phyloP scores from a whole-genome alignment of 2,329 filamentous ascomycete species.

The Beauveria varroae region DNA sequence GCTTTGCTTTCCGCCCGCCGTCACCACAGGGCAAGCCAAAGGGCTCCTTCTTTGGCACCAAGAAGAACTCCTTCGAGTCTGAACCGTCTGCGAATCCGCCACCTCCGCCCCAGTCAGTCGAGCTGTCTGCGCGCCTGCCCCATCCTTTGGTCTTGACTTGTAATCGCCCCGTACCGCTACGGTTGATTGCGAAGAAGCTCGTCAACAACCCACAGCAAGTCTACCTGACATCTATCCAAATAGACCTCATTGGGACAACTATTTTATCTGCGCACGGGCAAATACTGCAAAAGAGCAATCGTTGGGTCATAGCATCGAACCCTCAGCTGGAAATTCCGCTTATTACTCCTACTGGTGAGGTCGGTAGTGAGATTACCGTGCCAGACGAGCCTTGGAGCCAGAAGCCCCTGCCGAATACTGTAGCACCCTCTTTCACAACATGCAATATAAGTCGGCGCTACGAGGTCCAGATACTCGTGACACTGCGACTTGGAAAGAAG shows the following conservation, averaged over 20 bases:
- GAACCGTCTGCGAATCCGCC: background rate
- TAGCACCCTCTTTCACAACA: constrained; percentile 78
- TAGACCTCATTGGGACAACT: constrained; percentile 75
- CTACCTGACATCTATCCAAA: constrained; percentile 70
- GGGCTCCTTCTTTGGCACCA: constrained; percentile 50
- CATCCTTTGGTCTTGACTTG: constrained; percentile 85
- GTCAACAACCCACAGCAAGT: constrained; percentile 61
- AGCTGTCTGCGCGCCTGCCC: constrained; percentile 71
- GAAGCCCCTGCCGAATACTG: constrained; percentile 69
- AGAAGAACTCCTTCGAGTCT: constrained; percentile 19
- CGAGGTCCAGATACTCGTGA: constrained; percentile 70
- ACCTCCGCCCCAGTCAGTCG: constrained; percentile 56
- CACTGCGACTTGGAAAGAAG: constrained; percentile 63
- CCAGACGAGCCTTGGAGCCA: constrained; percentile 67
- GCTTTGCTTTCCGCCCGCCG: constrained; percentile 40
- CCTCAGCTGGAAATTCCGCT: constrained; percentile 66
- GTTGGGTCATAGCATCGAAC: constrained; percentile 68
- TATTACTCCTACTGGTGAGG: constrained; percentile 46
- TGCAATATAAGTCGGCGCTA: constrained; percentile 83
- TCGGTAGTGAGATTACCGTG: constrained; percentile 61
- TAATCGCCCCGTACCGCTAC: constrained; percentile 75
- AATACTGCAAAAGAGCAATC: constrained; percentile 58
- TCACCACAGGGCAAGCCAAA: constrained; percentile 39
- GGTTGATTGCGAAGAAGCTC: constrained; percentile 71
- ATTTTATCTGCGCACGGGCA: constrained; percentile 72